Evolutionary conservation across 192 early-diverging fungal species (phyloP).

Genomic region (Chytriomyces sp.): DNA sequence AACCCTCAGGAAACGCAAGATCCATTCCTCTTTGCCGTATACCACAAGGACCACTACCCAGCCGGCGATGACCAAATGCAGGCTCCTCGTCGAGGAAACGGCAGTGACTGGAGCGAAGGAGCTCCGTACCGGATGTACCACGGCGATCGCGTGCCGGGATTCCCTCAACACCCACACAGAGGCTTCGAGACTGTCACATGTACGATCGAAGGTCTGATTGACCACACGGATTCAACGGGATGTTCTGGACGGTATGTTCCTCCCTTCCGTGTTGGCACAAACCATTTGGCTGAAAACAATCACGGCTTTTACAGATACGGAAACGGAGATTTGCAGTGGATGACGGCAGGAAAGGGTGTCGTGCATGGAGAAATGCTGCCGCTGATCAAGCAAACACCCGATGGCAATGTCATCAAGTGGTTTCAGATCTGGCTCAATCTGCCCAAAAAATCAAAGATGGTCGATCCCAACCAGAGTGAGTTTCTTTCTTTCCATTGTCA

Average conservation of each 20-base stretch:
- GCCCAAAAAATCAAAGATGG: constrained; percentile 42
- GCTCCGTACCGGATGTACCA: constrained; percentile 20
- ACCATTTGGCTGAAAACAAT: no score
- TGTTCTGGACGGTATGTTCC: constrained; percentile 51
- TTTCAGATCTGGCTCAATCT: constrained; percentile 69
- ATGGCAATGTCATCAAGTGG: constrained; percentile 36
- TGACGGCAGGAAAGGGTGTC: constrained; percentile 71
- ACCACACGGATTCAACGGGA: constrained; percentile 67
- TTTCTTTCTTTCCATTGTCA: background rate
- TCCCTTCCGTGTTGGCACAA: no score
- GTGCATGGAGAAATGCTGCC: constrained; percentile 56
- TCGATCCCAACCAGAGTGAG: background rate
- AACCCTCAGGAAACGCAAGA: constrained; percentile 8
- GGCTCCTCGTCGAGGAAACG: constrained; percentile 37
- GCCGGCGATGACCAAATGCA: constrained; percentile 36
- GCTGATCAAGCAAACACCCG: constrained; percentile 44
- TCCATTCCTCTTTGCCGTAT: constrained; percentile 44
- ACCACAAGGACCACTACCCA: constrained; percentile 46
- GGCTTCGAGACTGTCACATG: constrained; percentile 75
- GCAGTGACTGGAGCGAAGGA: constrained; percentile 27
- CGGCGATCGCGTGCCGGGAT: constrained; percentile 23
- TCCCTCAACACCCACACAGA: constrained; percentile 38
- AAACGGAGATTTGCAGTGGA: constrained; percentile 67
- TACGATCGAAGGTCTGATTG: constrained; percentile 62
- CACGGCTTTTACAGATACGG: constrained; percentile 28